A percentile compares a stretch with the other conserved stretches of the same genome.
phyloP scores from a whole-genome alignment of 768 basidiomycete genomes.

The Hygrocybe punicea region DNA sequence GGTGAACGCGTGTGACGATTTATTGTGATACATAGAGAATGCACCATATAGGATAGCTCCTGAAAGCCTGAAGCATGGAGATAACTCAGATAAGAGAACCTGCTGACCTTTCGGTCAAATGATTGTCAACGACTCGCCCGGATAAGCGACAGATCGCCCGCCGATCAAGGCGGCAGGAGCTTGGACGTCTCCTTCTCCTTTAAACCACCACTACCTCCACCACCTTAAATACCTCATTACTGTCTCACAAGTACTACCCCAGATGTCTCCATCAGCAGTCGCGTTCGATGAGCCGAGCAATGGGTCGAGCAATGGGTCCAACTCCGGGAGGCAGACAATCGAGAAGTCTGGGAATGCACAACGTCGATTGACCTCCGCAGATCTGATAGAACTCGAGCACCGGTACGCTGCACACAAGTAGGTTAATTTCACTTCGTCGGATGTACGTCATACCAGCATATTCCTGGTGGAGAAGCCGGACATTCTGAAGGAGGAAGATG shows the following conservation, averaged over 20 bases:
- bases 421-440: slow-evolving; percentile 32
- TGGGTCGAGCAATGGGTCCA: too few species aligned
- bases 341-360: neutral
- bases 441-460: neutral
- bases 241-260: neutral
- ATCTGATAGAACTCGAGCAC: slow-evolving; percentile 78
- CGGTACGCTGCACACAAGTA: slow-evolving; percentile 87
- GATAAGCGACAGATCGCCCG: too few species aligned
- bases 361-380: slow-evolving; percentile 50
- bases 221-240: neutral
- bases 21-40: neutral
- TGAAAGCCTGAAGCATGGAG: too few species aligned
- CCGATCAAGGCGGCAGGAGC: too few species aligned
- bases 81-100: too few species aligned
- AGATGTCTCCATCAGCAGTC: slow-evolving; percentile 27
- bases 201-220: too few species aligned
- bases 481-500: too few species aligned
- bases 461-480: too few species aligned
- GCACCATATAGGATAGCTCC: too few species aligned
- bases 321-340: slow-evolving; percentile 9
- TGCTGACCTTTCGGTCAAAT: too few species aligned
- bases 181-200: neutral
- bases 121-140: too few species aligned
- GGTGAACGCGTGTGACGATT: slow-evolving; percentile 33
- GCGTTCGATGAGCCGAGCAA: too few species aligned